Percentiles rank a stretch among this genome's conserved stretches.
Conservation (phyloP, 192 early-diverging fungal species). For the Allomyces macrogynus region DNA sequence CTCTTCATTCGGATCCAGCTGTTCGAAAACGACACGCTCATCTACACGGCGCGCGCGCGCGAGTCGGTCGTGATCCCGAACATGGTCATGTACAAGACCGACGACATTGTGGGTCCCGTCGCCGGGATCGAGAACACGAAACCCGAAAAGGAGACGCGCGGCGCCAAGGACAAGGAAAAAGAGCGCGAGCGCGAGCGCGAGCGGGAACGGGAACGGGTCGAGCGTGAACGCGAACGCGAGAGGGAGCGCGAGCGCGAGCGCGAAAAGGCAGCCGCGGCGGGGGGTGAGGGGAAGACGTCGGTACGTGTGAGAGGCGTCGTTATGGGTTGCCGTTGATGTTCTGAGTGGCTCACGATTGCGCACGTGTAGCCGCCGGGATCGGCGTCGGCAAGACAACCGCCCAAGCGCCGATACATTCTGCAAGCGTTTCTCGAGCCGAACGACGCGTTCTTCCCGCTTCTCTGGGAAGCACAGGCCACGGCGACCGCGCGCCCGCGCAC, state of each 20-base stretch:
- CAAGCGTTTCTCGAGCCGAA: constrained; percentile 6
- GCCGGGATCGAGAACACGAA: constrained; percentile 8
- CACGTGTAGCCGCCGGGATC: background rate
- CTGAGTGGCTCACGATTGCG: too few relatives aligned
- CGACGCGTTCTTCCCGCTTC: background rate
- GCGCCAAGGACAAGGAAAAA: constrained; percentile 5
- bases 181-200: too few relatives aligned
- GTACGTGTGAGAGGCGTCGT: too few relatives aligned
- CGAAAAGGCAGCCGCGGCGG: too few relatives aligned
- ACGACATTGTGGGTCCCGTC: background rate
- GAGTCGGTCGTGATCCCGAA: constrained; percentile 19
- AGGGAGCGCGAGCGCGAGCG: too few relatives aligned
- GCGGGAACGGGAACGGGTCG: too few relatives aligned
- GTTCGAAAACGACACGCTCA: constrained; percentile 32
- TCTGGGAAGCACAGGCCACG: constrained; percentile 7
- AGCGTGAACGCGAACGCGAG: too few relatives aligned
- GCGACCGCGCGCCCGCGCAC: background rate
- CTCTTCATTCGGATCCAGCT: constrained; percentile 22
- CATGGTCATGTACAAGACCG: constrained; percentile 7
- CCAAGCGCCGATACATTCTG: constrained; percentile 9
- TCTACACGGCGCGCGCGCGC: constrained; percentile 15
- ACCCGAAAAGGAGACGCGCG: constrained; percentile 18
- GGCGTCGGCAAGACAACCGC: background rate
- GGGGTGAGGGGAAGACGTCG: too few relatives aligned
- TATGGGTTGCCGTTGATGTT: too few relatives aligned